Conservation (phyloP, 1,284 basidiomycete genomes). For the Schizophyllum amplum region DNA sequence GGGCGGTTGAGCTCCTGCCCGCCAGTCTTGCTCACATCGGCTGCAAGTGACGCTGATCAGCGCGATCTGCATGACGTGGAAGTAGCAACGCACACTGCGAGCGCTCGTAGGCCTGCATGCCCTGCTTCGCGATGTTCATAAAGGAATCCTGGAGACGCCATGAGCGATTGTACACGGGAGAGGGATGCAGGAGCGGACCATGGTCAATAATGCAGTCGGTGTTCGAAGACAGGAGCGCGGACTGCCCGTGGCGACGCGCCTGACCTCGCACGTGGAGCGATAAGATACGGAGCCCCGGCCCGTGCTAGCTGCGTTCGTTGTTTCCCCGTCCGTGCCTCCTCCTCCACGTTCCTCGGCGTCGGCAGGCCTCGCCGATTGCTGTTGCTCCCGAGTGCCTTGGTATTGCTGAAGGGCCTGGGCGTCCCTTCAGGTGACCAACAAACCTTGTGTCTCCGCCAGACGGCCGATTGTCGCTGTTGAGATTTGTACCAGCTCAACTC, state of each 20-base stretch:
- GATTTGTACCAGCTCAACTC: not conserved
- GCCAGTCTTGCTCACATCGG: conserved; percentile 41
- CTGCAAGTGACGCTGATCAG: conserved; percentile 18
- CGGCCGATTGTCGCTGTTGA: not conserved
- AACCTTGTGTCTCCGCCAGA: too few species aligned
- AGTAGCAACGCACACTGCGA: conserved; percentile 19
- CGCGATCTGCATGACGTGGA: conserved; percentile 7
- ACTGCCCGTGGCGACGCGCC: not conserved
- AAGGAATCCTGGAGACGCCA: conserved; percentile 42
- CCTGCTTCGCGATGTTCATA: conserved; percentile 61
- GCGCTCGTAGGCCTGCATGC: conserved; percentile 41
- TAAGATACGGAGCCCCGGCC: not conserved
- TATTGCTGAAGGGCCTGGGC: too few species aligned
- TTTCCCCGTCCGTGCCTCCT: too few species aligned
- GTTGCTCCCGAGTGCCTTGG: not conserved
- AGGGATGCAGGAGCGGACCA: not conserved
- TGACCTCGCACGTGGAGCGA: not conserved
- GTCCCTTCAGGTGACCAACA: too few species aligned
- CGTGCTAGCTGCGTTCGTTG: not conserved
- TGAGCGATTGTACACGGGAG: not conserved
- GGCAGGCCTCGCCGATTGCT: too few species aligned
- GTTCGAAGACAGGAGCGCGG: not conserved
- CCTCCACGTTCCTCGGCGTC: too few species aligned
- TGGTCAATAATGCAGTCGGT: not conserved
- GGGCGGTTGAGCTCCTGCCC: conserved; percentile 54